phyloP scores from a whole-genome alignment of 306 rosid species.

The Begonia loranthoides region DNA sequence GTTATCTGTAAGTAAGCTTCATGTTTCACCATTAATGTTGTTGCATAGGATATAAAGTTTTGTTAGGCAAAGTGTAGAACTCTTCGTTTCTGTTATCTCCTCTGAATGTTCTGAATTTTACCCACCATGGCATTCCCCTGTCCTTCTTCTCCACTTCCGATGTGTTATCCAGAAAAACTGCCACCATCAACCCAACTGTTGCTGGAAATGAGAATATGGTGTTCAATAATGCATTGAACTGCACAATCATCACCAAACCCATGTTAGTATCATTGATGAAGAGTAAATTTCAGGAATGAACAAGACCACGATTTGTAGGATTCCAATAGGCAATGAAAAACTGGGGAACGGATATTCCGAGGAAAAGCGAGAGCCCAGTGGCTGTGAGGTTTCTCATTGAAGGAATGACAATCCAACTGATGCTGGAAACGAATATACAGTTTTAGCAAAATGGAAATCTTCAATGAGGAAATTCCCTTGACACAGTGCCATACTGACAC shows the following conservation, averaged over 20 bases:
- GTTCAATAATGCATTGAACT: slow-evolving; percentile 89
- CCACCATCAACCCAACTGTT: slow-evolving; percentile 71
- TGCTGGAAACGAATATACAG: slow-evolving; percentile 32
- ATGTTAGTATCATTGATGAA: too few relatives aligned
- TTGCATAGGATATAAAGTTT: too few relatives aligned
- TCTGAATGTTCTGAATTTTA: slow-evolving; percentile 74
- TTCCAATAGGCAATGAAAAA: slow-evolving; percentile 60
- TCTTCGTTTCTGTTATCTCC: slow-evolving; percentile 97
- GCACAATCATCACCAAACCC: slow-evolving; percentile 11
- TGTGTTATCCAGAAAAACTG: slow-evolving; percentile 89
- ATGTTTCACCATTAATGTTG: too few relatives aligned
- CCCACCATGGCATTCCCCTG: slow-evolving; percentile 99
- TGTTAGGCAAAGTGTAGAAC: slow-evolving; percentile 80
- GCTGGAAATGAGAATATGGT: slow-evolving; percentile 79
- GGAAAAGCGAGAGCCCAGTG: slow-evolving; percentile 75
- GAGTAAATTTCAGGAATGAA: slow-evolving; percentile 22
- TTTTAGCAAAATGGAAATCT: too few relatives aligned
- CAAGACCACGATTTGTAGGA: slow-evolving; percentile 52
- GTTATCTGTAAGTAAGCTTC: too few relatives aligned
- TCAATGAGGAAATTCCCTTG: too few relatives aligned
- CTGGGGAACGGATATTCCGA: slow-evolving; percentile 85
- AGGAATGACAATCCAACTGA: slow-evolving; percentile 92
- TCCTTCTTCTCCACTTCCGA: slow-evolving; percentile 82
- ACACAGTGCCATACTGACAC: slow-evolving; percentile 45
- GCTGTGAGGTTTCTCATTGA: slow-evolving; percentile 90